Conservation (phyloP, 129 eudicot genomes). For the Silybum marianum region DNA sequence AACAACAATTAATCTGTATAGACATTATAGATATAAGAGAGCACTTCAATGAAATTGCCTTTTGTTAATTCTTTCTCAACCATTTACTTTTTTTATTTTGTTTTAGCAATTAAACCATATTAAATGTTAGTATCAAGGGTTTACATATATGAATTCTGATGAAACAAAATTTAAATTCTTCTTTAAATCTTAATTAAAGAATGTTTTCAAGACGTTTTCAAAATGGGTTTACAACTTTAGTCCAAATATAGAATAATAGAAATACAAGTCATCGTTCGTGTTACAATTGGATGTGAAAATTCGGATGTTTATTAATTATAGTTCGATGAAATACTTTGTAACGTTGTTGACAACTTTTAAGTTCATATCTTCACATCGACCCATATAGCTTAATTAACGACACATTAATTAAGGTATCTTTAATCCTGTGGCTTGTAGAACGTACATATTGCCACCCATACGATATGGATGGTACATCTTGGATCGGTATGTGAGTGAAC, state of each 20-base stretch:
- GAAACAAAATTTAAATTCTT: not conserved
- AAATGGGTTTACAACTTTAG: too few species aligned
- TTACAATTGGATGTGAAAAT: not conserved
- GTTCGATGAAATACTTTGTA: not conserved
- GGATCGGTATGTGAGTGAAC: not conserved
- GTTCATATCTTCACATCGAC: not conserved
- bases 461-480: not conserved
- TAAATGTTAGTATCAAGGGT: not conserved
- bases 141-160: not conserved
- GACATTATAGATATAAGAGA: not conserved
- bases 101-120: not conserved
- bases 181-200: not conserved
- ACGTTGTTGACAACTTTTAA: not conserved
- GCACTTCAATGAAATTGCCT: constrained; percentile 3
- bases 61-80: not conserved
- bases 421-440: not conserved
- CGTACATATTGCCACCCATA: not conserved
- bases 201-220: too few species aligned
- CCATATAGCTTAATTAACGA: not conserved
- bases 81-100: not conserved
- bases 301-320: not conserved
- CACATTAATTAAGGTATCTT: not conserved
- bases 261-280: too few species aligned
- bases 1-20: constrained; percentile 3
- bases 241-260: too few species aligned